phyloP scores from a whole-genome alignment of 202 grass and related monocot genomes.

The Hordeum pubiflorum region DNA sequence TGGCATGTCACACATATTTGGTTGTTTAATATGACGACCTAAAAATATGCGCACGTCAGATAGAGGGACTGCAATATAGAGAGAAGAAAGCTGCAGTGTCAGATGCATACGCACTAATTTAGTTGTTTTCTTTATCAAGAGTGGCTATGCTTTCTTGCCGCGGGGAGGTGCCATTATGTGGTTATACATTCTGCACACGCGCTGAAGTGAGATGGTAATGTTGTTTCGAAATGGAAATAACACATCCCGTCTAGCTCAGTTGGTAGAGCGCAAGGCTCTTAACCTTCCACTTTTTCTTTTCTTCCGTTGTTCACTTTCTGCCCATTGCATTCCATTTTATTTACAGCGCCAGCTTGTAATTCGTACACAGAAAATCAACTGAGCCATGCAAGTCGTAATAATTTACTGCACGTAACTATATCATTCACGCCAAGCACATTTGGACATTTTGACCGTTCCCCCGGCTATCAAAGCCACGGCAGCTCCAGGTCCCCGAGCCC shows the following conservation, averaged over 20 bases:
- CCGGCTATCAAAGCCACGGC: not conserved
- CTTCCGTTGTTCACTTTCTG: too few species aligned
- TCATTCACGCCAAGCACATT: not conserved
- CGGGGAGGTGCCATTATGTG: too few species aligned
- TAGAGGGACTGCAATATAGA: not conserved
- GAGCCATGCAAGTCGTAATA: not conserved
- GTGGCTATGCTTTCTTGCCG: too few species aligned
- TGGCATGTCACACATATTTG: too few species aligned
- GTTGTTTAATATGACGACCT: too few species aligned
- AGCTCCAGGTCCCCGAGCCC: not conserved
- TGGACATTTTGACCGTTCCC: not conserved
- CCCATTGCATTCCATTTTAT: too few species aligned
- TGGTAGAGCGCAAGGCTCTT: constrained; percentile 72
- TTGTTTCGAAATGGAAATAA: too few species aligned
- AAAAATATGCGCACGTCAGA: not conserved
- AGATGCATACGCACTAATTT: not conserved
- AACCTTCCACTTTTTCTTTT: constrained; percentile 24
- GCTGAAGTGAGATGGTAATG: fast-evolving
- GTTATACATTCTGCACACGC: fast-evolving
- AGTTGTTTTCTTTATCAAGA: not conserved
- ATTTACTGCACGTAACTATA: not conserved
- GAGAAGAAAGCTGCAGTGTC: not conserved
- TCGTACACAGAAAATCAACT: not conserved
- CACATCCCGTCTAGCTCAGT: constrained; percentile 65
- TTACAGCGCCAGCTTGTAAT: not conserved